phyloP scores from a whole-genome alignment of 371 early-diverging fungal species.

The Mucor saturninus region DNA sequence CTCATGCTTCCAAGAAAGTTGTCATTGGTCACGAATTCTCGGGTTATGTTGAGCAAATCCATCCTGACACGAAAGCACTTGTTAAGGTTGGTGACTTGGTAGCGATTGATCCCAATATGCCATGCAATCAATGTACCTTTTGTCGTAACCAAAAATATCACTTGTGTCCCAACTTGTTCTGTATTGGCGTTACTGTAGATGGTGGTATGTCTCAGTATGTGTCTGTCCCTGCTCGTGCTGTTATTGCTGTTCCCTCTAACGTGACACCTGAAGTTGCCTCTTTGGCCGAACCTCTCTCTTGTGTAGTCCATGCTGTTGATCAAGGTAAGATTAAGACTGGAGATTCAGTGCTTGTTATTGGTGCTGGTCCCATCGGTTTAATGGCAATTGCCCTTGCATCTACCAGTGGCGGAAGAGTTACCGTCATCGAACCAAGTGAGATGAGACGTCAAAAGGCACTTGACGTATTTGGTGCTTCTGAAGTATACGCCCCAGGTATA shows the following conservation, averaged over 20 bases:
- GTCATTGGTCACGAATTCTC: constrained; percentile 64
- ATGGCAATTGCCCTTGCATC: constrained; percentile 52
- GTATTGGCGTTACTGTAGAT: constrained; percentile 57
- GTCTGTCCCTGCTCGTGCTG: constrained; percentile 49
- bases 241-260: constrained; percentile 40
- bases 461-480: constrained; percentile 45
- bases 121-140: constrained; percentile 57
- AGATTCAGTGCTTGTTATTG: constrained; percentile 51
- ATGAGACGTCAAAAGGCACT: constrained; percentile 47
- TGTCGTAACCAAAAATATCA: constrained; percentile 60
- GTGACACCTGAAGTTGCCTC: constrained; percentile 55
- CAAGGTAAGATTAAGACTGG: constrained; percentile 53
- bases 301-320: constrained; percentile 63
- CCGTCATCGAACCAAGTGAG: constrained; percentile 54
- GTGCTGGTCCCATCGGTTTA: constrained; percentile 63
- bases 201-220: constrained; percentile 67
- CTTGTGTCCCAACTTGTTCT: constrained; percentile 48
- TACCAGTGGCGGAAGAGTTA: constrained; percentile 50
- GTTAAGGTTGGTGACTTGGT: constrained; percentile 50
- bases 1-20: constrained; percentile 55
- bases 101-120: constrained; percentile 59
- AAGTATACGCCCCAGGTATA: constrained; percentile 36
- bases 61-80: constrained; percentile 33
- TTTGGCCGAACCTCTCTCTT: constrained; percentile 63
- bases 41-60: constrained; percentile 55